These are phyloP conservation scores for Talaromyces sp. DNA, from an alignment of 2,329 filamentous ascomycete genomes.

Conservation along the genomic window DNA sequence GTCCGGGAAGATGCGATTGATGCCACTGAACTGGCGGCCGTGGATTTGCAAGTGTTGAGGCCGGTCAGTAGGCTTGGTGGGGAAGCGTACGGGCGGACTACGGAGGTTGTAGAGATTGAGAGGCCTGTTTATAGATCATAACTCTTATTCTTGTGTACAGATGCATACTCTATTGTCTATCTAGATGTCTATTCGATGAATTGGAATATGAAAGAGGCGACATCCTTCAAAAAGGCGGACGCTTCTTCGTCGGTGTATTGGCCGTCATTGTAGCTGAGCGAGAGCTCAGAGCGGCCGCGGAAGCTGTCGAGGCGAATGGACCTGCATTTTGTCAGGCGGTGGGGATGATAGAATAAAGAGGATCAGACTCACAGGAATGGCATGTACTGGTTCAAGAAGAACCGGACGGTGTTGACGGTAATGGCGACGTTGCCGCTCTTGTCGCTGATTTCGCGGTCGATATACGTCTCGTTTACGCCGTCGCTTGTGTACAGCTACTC, in stretches of 20 bases:
- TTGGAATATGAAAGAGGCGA: slow-evolving; percentile 2
- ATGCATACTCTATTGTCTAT: not conserved
- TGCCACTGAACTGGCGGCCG: slow-evolving; percentile 62
- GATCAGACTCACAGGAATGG: slow-evolving; percentile 5
- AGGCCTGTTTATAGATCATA: slow-evolving; percentile 33
- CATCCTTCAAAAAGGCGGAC: not conserved
- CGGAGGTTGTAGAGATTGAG: slow-evolving; percentile 68
- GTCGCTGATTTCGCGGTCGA: slow-evolving; percentile 12
- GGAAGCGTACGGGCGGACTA: slow-evolving; percentile 73
- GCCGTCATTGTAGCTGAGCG: slow-evolving; percentile 12
- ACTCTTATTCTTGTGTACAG: not conserved
- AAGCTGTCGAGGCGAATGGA: slow-evolving; percentile 15
- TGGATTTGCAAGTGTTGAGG: slow-evolving; percentile 72
- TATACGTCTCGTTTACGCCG: slow-evolving; percentile 13
- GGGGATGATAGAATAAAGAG: not conserved
- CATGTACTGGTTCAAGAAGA: slow-evolving; percentile 14
- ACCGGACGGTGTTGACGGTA: slow-evolving; percentile 6
- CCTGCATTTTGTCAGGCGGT: not conserved
- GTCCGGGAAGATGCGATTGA: slow-evolving; percentile 84
- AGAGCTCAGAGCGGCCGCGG: slow-evolving; percentile 7
- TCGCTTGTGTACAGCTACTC: slow-evolving; percentile 14
- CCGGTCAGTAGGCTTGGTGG: slow-evolving; percentile 79
- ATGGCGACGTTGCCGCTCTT: not conserved
- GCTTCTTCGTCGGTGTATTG: slow-evolving; percentile 12
- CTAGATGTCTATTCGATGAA: slow-evolving; percentile 5